Evolutionary conservation across 2,329 filamentous ascomycete species (phyloP), one percentile per base, ranked within the genome.

Genomic region (Colletotrichum australisinense): DNA sequence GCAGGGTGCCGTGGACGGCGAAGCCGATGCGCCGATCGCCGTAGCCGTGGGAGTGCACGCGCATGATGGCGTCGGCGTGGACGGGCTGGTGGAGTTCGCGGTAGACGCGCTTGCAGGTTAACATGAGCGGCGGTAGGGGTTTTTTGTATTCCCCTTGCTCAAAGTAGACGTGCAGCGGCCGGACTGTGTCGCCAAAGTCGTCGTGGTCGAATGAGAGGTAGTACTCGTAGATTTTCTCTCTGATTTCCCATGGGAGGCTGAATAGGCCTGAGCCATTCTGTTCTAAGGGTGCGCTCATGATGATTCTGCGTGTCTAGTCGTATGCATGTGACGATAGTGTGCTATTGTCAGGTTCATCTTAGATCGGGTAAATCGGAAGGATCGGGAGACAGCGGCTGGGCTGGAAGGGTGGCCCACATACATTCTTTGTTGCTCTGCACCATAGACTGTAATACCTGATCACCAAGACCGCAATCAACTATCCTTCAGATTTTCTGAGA

Each of bases 91-190:
- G 72, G 1, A 81, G 76, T 32, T 81, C 79, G 38, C 80, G 78
- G 9, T 80, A 79, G 3, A 77, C 78, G 32, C 79, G 79, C 53
- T 79, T 80, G 72, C 77, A 78, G 14, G 80, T 78, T 26, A 80
- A 75, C 67, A 81, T 76, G 28, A 78, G 75, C 9, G 75, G 68
- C 19, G 72, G 72, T 8, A 74, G 28, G 6, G 72, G 72, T 7
- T 58, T 72, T 16, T 57, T 49, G 52, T 74, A 72, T 1, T 59
- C 63, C 11, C 57, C 72, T 46, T 72, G 49, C 42, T 74, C 72
- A 2, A 74, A 59, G 59, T 72, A 74, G 26, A 72, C 42, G 58
- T 72, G 72, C 42, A 72, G 53, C 14, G 72, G 72, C 24, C 72
- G 57, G 3, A 72, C 52, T n/a, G 72, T 74, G 63, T 72, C 63